Conservation (phyloP, 2,329 filamentous ascomycete genomes). For the Teratosphaeria pseudoeucalypti region DNA sequence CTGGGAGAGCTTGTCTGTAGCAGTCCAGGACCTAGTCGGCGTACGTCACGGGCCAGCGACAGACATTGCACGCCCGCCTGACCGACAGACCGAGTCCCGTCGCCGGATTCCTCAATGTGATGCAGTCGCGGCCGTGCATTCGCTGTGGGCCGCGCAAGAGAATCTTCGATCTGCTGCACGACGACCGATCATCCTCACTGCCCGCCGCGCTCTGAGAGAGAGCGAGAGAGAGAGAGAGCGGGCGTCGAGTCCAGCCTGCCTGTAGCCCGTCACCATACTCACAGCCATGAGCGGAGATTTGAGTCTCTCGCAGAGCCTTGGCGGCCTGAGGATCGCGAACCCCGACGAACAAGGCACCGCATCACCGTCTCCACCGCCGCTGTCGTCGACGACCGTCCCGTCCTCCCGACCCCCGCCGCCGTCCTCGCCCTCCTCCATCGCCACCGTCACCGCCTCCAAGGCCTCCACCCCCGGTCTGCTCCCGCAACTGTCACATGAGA, state of each 20-base stretch:
- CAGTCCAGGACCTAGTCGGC: not conserved
- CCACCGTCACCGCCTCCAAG: constrained; percentile 27
- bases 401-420: constrained; percentile 12
- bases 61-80: not conserved
- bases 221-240: not conserved
- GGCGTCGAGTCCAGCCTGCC: not conserved
- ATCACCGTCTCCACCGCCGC: constrained; percentile 16
- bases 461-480: constrained; percentile 17
- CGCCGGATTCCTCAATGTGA: not conserved
- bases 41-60: not conserved
- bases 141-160: constrained; percentile 4
- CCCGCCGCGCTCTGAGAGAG: not conserved
- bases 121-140: constrained; percentile 4
- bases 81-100: not conserved
- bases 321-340: constrained; percentile 92
- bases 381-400: constrained; percentile 8
- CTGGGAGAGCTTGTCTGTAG: not conserved
- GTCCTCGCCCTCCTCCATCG: constrained; percentile 25
- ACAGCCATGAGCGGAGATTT: constrained; percentile 70
- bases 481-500: constrained; percentile 25
- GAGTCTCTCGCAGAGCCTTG: constrained; percentile 83
- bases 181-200: not conserved
- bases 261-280: not conserved
- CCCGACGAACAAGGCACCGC: constrained; percentile 60
- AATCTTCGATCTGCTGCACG: constrained; percentile 6